These are phyloP conservation scores for Paramarasmius palmivorus DNA, from an alignment of 1,284 basidiomycete species.

Conservation along the genomic window DNA sequence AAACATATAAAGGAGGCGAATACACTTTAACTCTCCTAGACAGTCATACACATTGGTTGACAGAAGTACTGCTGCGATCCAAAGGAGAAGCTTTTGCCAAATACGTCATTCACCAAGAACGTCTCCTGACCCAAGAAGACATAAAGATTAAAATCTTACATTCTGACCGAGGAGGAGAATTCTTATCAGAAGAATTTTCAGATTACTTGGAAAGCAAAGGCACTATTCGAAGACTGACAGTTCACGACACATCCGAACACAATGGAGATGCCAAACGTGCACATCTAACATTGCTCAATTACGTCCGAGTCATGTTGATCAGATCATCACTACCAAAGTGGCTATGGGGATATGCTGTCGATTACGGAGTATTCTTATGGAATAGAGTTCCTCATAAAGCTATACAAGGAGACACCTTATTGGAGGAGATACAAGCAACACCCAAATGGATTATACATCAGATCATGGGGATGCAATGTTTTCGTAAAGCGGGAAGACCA, in stretches of 20 bases:
- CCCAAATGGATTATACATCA: not conserved
- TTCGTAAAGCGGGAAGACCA: not conserved
- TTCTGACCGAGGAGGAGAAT: slow-evolving; percentile 26
- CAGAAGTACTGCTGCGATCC: not conserved
- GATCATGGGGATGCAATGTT: not conserved
- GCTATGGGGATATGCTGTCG: slow-evolving; percentile 29
- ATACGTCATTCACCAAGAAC: slow-evolving; percentile 16
- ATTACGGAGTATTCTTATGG: slow-evolving; percentile 27
- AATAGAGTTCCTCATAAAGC: slow-evolving; percentile 27
- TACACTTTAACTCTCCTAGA: slow-evolving; percentile 28
- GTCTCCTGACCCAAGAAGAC: slow-evolving; percentile 10
- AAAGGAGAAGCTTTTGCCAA: slow-evolving; percentile 23
- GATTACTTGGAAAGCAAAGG: slow-evolving; percentile 19
- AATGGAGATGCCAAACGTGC: slow-evolving; percentile 30
- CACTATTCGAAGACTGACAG: slow-evolving; percentile 19
- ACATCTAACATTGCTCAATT: slow-evolving; percentile 24
- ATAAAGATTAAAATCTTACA: slow-evolving; percentile 20
- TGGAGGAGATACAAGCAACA: not conserved
- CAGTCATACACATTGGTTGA: slow-evolving; percentile 21
- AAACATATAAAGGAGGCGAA: slow-evolving; percentile 11
- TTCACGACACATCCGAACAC: slow-evolving; percentile 28
- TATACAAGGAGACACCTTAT: slow-evolving; percentile 25
- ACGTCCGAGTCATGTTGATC: slow-evolving; percentile 20
- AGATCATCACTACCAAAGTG: slow-evolving; percentile 18
- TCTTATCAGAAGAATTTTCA: slow-evolving; percentile 19